Base-by-base conservation (phyloP, 1,284 basidiomycete genomes). In the Ceratobasidium sp. region DNA sequence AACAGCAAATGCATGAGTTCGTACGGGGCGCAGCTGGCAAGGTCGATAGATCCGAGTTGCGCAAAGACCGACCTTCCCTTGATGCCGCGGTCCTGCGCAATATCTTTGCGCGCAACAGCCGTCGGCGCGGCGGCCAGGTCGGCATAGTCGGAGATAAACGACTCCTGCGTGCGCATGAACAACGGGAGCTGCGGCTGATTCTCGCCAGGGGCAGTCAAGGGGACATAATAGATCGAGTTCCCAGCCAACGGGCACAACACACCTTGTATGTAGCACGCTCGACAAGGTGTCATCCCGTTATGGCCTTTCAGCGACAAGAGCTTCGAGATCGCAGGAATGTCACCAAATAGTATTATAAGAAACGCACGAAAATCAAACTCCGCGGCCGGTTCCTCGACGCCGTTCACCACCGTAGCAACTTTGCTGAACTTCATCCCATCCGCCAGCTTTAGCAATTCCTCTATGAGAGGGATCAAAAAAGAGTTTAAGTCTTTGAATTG, bases 1-100 rank as follows among this genome's bases (percentile, higher is more conserved):
- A 72, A 79, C 6, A 80, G n/a, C 2, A 80, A 63, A 46, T 81
- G 80, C 80, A 81, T 81, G n/a, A 78, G 76, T 44, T 81, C 80
- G 46, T 77, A 70, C 2, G 80, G 80, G 40, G 78, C 78, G 18
- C 77, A 80, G 28, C n/a, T 44, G 13, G 63, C 42, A 26, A 77
- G 60, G 20, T 53, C 23, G 26, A 80, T 44, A 20, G 78, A 79
- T 28, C 20, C 23, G 15, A 80, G 58, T 5, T 55, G 20, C 15
- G 58, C 39, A 15, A 80, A 64, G 10, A 77, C 44, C 20, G 78
- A 49, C 6, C 33, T 18, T 9, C 58, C 56, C 28, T 80, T 79
- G 23, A 80, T 70, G 23, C 79, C 79, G 42, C 39, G 71, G 15
- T 70, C 23, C 20, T 55, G 76, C 3, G 66, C 42, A 10, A 68